A percentile compares a stretch with the other conserved stretches of the same genome.
Evolutionary conservation across 1,284 basidiomycete species (phyloP).

Genomic region (Taiwanofungus camphoratus): DNA sequence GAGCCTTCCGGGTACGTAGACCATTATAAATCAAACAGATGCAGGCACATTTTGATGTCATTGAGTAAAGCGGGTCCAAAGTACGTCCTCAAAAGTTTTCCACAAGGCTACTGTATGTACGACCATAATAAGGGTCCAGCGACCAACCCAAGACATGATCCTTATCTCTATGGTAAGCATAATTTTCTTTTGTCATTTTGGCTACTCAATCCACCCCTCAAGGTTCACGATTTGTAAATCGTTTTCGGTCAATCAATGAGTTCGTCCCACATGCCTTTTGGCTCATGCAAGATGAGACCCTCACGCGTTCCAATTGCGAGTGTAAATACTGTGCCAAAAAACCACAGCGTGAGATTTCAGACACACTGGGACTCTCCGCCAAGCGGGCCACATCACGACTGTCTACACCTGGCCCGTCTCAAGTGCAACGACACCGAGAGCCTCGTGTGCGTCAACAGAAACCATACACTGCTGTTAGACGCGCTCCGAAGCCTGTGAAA

Average conservation of each 20-base stretch:
- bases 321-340: constrained; percentile 79
- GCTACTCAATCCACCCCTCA: constrained; percentile 25
- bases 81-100: constrained; percentile 63
- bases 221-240: constrained; percentile 39
- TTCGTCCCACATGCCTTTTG: constrained; percentile 78
- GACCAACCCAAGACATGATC: constrained; percentile 56
- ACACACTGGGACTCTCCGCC: constrained; percentile 38
- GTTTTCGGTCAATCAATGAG: constrained; percentile 75
- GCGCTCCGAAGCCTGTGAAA: constrained; percentile 37
- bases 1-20: constrained; percentile 41
- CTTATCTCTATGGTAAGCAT: constrained; percentile 66
- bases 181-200: constrained; percentile 2
- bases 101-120: constrained; percentile 62
- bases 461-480: constrained; percentile 55
- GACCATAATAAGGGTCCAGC: constrained; percentile 66
- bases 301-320: constrained; percentile 46
- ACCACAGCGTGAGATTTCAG: constrained; percentile 62
- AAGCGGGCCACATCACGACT: constrained; percentile 12
- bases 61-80: constrained; percentile 40
- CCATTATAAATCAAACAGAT: neutral
- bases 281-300: constrained; percentile 54
- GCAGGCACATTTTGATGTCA: neutral
- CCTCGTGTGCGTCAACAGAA: constrained; percentile 19
- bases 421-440: constrained; percentile 14
- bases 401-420: constrained; percentile 4